These are phyloP conservation scores for Cantharellus cinnabarinus DNA, from an alignment of 768 basidiomycete genomes.

Conservation along the genomic window DNA sequence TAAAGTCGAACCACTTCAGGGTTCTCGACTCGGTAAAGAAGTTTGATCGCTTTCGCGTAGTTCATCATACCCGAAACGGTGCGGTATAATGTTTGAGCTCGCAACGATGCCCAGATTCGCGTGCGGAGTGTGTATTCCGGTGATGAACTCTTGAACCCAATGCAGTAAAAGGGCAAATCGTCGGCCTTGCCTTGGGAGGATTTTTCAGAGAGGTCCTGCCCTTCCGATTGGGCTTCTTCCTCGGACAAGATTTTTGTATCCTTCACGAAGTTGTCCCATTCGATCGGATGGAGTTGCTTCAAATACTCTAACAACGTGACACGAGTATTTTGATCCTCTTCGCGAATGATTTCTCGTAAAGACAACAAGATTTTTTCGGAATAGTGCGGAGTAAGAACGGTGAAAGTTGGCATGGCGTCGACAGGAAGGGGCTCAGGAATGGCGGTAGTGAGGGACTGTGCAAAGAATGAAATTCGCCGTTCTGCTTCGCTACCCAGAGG, in stretches of 20 bases:
- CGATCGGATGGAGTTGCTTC: constrained; percentile 92
- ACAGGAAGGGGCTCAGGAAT: constrained; percentile 87
- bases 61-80: constrained; percentile 99
- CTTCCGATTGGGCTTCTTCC: constrained; percentile 74
- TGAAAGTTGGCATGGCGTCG: constrained; percentile 99
- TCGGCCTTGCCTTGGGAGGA: constrained; percentile 54
- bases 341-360: constrained; percentile 92
- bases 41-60: constrained; percentile 97
- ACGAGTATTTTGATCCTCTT: constrained; percentile 91
- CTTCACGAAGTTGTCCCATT: constrained; percentile 99
- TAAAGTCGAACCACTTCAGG: constrained; percentile 95
- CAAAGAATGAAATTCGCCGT: constrained; percentile 95
- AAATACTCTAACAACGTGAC: constrained; percentile 95
- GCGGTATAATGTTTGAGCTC: constrained; percentile 94
- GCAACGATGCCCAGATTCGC: constrained; percentile 96
- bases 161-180: constrained; percentile 92
- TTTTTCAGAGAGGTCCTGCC: constrained; percentile 36
- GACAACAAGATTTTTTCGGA: constrained; percentile 97
- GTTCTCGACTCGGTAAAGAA: constrained; percentile 96
- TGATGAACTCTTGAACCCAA: constrained; percentile 97
- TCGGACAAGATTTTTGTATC: constrained; percentile 98
- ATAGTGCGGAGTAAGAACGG: constrained; percentile 94
- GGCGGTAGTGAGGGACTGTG: constrained; percentile 88
- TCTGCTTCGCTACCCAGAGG: constrained; percentile 76
- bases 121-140: constrained; percentile 97